Evolutionary conservation across 2,329 filamentous ascomycete genomes (phyloP).

Genomic region (Macrophomina phaseolina): DNA sequence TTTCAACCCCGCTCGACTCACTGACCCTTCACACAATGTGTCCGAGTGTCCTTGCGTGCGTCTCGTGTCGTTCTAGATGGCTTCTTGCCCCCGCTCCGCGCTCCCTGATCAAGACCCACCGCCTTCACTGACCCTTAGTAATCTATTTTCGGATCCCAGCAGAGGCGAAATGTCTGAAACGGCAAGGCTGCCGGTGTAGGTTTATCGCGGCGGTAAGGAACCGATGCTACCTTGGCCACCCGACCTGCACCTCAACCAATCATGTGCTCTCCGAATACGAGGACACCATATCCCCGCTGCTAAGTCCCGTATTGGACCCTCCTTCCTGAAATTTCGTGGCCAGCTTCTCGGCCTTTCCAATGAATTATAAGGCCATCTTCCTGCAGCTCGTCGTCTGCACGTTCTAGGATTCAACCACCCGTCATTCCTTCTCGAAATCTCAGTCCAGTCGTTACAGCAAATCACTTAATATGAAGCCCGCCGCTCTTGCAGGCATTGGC

Average conservation of each 20-base stretch:
- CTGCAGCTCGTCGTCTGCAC: no score
- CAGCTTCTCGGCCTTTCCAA: not conserved
- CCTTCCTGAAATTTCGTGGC: constrained; percentile 8
- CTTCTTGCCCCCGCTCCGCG: no score
- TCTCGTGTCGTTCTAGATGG: no score
- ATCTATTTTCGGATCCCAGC: not conserved
- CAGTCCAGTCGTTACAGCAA: not conserved
- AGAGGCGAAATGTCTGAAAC: not conserved
- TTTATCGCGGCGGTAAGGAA: not conserved
- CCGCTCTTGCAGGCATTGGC: not conserved
- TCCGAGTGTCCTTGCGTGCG: no score
- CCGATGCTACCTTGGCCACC: not conserved
- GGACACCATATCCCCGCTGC: not conserved
- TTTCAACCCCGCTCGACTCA: not conserved
- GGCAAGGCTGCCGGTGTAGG: not conserved
- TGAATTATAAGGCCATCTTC: not conserved
- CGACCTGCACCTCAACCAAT: not conserved
- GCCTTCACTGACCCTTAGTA: not conserved
- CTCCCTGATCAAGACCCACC: no score
- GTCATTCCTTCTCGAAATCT: not conserved
- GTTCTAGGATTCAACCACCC: not conserved
- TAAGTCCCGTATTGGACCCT: constrained; percentile 1
- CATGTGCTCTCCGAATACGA: constrained; percentile 1
- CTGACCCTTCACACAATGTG: not conserved
- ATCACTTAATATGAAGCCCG: constrained; percentile 13